Evolutionary conservation across 441 rosid genomes (phyloP).

Genomic region (Jatropha podagrica): DNA sequence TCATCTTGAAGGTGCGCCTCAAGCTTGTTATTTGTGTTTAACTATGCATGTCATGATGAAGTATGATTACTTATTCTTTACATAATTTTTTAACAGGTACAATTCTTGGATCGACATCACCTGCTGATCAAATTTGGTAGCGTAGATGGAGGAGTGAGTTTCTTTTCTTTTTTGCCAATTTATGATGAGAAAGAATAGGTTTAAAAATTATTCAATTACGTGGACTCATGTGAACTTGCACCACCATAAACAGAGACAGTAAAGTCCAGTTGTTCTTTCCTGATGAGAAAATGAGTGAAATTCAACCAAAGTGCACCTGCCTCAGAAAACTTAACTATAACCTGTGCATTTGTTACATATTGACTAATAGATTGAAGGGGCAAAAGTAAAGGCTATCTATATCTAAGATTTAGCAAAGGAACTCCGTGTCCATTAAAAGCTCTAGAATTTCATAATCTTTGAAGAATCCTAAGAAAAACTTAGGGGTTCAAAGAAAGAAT

Average conservation of each 20-base stretch:
- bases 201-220: not conserved
- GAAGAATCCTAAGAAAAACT: not conserved
- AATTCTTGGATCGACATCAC: slow-evolving; percentile 95
- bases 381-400: not conserved
- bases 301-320: not conserved
- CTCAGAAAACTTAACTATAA: not conserved
- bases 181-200: not conserved
- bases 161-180: slow-evolving; percentile 15
- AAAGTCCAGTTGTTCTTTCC: not conserved
- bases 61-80: slow-evolving; percentile 19
- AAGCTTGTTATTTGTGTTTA: slow-evolving; percentile 13
- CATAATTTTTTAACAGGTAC: slow-evolving; percentile 54
- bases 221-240: not conserved
- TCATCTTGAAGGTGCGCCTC: slow-evolving; percentile 82
- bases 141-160: slow-evolving; percentile 92
- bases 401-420: not conserved
- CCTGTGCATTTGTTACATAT: not conserved
- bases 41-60: not conserved
- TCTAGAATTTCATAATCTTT: not conserved
- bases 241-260: not conserved
- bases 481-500: not conserved
- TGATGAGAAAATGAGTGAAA: not conserved
- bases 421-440: not conserved
- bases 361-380: not conserved
- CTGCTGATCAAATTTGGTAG: slow-evolving; percentile 90